A percentile compares a stretch with the other conserved stretches of the same genome.
Evolutionary conservation across 176 grass and related monocot species (phyloP).

Genomic region (Ensete ventricosum): DNA sequence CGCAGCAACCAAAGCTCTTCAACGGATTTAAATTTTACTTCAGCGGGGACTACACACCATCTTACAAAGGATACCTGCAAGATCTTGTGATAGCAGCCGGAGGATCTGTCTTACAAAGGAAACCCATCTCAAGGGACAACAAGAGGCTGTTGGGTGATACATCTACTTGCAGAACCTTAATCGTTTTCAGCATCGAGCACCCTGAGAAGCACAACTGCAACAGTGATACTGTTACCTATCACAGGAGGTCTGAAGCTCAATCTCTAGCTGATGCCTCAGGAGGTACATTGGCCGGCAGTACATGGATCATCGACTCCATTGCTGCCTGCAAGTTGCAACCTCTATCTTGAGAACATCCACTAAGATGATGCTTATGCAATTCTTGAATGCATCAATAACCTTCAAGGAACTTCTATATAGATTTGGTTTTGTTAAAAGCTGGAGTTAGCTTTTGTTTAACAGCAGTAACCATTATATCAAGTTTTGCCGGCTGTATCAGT

Average conservation of each 20-base stretch:
- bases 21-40: constrained; percentile 55
- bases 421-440: no score
- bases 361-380: not conserved
- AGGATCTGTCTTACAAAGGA: constrained; percentile 54
- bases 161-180: constrained; percentile 20
- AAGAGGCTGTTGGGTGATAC: constrained; percentile 50
- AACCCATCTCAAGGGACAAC: constrained; percentile 65
- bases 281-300: constrained; percentile 44
- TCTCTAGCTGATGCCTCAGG: constrained; percentile 49
- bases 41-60: constrained; percentile 45
- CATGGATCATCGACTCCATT: constrained; percentile 78
- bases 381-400: not conserved
- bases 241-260: constrained; percentile 31
- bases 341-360: not conserved
- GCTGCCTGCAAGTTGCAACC: constrained; percentile 54
- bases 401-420: not conserved
- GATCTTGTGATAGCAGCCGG: constrained; percentile 58
- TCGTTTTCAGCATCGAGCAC: constrained; percentile 46
- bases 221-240: not conserved
- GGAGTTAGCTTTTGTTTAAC: no score
- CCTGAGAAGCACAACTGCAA: constrained; percentile 23
- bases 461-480: no score
- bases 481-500: no score
- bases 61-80: constrained; percentile 72
- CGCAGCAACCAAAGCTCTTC: constrained; percentile 66